Evolutionary conservation across 2,329 filamentous ascomycete species (phyloP), one percentile per base, ranked within the genome.

Genomic region (Talaromyces atroroseus): DNA sequence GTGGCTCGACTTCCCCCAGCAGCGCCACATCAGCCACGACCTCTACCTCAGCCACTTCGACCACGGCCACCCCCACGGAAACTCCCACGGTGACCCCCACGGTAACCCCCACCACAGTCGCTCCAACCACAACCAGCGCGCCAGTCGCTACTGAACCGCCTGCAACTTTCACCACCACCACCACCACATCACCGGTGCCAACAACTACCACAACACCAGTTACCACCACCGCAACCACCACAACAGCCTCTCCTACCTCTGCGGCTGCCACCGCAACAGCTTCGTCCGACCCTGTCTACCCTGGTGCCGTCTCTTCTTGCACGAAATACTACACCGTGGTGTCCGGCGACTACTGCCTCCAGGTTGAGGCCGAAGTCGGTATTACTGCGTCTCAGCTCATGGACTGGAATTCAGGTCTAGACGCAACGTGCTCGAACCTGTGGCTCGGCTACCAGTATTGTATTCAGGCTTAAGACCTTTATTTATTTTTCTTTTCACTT

Each of bases 381-480:
- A 49, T 59, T 11, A 54, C 54, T 16, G 49, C 50, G 42, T 49
- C 46, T 36, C 54, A 55, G 48, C 44, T 58, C 52, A n/a, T 34
- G 42, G 52, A 36, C 52, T 58, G 47, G 52, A 58, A 58, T 45
- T 34, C 52, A 12, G 52, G 52, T 34, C 20, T 58, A 42, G 52
- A 58, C 48, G 32, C 38, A n/a, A 20, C 29, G 16, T 58, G 56
- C 24, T 32, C 38, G 16, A 58, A 58, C 44, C 44, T 58, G 48
- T 55, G 56, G 56, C 50, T 54, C 21, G 56, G 51, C 34, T 58
- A 58, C 46, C 45, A 58, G 38, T 58, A 58, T 23, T 58, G 56
- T 32, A 42, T 58, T 29, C n/a, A 54, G 40, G 46, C 56, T 53
- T 50, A 54, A 26, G 38, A 49, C 34, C 16, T 52, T n/a, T 26